These are phyloP conservation scores for Blastobotrys indianensis DNA, from an alignment of 1,139 yeast genomes.

Conservation along the genomic window DNA sequence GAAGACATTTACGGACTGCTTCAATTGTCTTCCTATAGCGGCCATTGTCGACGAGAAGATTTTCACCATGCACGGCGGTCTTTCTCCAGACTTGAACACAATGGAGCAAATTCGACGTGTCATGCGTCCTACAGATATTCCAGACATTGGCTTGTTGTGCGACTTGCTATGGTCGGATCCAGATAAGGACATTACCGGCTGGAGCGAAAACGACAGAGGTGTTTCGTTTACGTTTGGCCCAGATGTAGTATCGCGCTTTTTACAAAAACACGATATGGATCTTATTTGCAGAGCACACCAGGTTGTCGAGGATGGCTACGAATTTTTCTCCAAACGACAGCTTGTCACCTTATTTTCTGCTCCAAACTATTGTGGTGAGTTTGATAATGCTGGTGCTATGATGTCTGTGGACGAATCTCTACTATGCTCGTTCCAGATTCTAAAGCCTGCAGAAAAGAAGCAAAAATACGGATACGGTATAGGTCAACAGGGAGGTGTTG, in stretches of 20 bases:
- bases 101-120: constrained; percentile 98
- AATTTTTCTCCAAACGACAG: constrained; percentile 91
- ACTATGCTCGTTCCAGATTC: constrained; percentile 93
- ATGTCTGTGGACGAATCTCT: constrained; percentile 97
- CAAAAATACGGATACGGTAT: constrained; percentile 51
- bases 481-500: constrained; percentile 40
- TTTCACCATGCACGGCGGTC: constrained; percentile 98
- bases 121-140: constrained; percentile 98
- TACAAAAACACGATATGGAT: constrained; percentile 96
- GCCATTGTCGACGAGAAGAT: constrained; percentile 97
- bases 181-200: constrained; percentile 93
- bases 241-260: constrained; percentile 87
- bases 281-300: constrained; percentile 97
- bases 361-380: constrained; percentile 97
- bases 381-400: constrained; percentile 98
- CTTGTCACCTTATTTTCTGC: constrained; percentile 92
- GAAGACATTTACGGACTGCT: constrained; percentile 97
- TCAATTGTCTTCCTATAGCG: constrained; percentile 96
- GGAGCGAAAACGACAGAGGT: constrained; percentile 98
- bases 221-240: constrained; percentile 97
- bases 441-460: constrained; percentile 95
- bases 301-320: constrained; percentile 98
- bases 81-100: constrained; percentile 91
- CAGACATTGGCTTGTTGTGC: constrained; percentile 92
- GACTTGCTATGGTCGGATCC: constrained; percentile 98